These are phyloP conservation scores for Physcia stellaris DNA, from an alignment of 495 filamentous ascomycete species.

Conservation along the genomic window DNA sequence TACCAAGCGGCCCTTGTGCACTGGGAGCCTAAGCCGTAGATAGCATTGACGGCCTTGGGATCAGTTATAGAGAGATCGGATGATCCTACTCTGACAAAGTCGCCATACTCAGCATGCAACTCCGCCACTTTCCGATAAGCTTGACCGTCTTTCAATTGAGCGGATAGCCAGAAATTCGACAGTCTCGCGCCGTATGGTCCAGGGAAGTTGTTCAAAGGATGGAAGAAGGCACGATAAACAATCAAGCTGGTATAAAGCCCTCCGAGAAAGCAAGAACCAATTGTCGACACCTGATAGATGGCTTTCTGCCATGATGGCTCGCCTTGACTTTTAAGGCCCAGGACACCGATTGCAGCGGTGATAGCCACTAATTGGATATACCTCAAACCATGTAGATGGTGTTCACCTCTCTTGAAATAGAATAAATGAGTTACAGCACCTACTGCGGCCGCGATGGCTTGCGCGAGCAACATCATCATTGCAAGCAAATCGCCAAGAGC, in stretches of 20 bases:
- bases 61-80: slow-evolving; percentile 25
- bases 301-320: slow-evolving; percentile 3
- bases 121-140: slow-evolving; percentile 20
- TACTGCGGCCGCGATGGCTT: too few species aligned
- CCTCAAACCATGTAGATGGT: slow-evolving; percentile 19
- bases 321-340: slow-evolving; percentile 2
- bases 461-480: too few species aligned
- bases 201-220: slow-evolving; percentile 23
- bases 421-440: too few species aligned
- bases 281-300: neutral
- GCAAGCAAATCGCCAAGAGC: too few species aligned
- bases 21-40: slow-evolving; percentile 20
- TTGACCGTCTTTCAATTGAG: slow-evolving; percentile 14
- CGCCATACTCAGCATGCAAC: slow-evolving; percentile 33
- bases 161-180: slow-evolving; percentile 20
- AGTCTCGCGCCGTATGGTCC: slow-evolving; percentile 24
- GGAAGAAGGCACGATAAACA: slow-evolving; percentile 22
- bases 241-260: slow-evolving; percentile 25
- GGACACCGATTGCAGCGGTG: slow-evolving; percentile 2
- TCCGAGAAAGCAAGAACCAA: slow-evolving; percentile 14
- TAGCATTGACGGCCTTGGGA: slow-evolving; percentile 19
- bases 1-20: slow-evolving; percentile 28
- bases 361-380: slow-evolving; percentile 15
- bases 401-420: slow-evolving; percentile 24
- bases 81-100: slow-evolving; percentile 24